Conservation (phyloP, 495 filamentous ascomycete species). For the Xylaria cubensis region DNA sequence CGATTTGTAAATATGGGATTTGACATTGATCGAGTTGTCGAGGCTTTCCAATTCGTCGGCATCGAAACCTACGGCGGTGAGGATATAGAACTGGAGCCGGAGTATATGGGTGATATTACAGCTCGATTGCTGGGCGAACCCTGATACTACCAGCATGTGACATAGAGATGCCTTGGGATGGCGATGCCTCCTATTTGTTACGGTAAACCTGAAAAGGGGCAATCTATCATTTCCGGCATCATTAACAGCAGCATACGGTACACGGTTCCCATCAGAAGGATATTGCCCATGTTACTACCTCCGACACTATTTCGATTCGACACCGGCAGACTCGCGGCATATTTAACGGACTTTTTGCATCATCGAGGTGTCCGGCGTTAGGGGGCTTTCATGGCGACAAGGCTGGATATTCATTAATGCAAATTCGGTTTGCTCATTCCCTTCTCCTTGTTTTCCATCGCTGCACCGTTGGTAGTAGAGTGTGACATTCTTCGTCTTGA, state of each 20-base stretch:
- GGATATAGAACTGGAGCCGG: slow-evolving; percentile 84
- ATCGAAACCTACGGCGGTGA: slow-evolving; percentile 78
- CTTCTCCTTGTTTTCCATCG: background rate
- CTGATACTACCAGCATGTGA: slow-evolving; percentile 11
- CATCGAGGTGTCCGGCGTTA: slow-evolving; percentile 17
- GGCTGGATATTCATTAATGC: slow-evolving; percentile 2
- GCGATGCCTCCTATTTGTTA: background rate
- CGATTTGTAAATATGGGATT: slow-evolving; percentile 96
- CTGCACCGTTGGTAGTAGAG: background rate
- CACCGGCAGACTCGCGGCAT: background rate
- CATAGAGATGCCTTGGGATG: background rate
- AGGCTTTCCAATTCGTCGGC: slow-evolving; percentile 80
- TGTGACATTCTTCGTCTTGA: background rate
- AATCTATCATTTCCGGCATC: background rate
- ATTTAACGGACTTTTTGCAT: slow-evolving; percentile 22
- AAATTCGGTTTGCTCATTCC: background rate
- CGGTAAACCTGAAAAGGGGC: background rate
- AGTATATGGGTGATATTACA: slow-evolving; percentile 88
- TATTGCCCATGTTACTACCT: background rate
- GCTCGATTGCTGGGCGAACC: slow-evolving; percentile 81
- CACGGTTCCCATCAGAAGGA: background rate
- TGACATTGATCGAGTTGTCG: slow-evolving; percentile 84
- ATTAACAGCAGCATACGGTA: slow-evolving; percentile 7
- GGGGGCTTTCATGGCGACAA: slow-evolving; percentile 1
- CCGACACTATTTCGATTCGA: background rate